Conservation (phyloP, 805 yeast species). For the Pichia deserticola region DNA sequence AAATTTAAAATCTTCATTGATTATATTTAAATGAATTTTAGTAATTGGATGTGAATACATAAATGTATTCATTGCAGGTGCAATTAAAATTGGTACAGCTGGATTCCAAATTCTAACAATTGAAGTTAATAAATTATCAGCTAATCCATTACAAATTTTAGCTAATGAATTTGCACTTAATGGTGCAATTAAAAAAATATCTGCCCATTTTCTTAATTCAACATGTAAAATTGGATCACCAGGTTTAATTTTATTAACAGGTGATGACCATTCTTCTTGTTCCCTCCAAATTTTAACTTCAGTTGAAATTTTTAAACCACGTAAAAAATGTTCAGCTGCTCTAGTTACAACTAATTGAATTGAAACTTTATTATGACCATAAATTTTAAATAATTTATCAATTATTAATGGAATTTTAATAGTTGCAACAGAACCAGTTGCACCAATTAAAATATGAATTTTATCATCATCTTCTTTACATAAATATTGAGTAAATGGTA, state of each 20-base stretch:
- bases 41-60: conserved; percentile 88
- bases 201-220: conserved; percentile 4
- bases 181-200: conserved; percentile 2
- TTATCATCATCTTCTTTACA: conserved; percentile 75
- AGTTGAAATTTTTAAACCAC: conserved; percentile 47
- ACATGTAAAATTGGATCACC: conserved; percentile 80
- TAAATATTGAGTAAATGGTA: conserved; percentile 68
- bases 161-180: conserved; percentile 49
- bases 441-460: conserved; percentile 82
- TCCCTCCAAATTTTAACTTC: conserved; percentile 88
- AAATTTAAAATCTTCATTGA: conserved; percentile 91
- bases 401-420: conserved; percentile 87
- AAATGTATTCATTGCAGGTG: conserved; percentile 94
- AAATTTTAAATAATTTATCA: conserved; percentile 74
- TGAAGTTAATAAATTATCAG: conserved; percentile 86
- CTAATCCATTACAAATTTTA: conserved; percentile 82
- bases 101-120: conserved; percentile 96
- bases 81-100: conserved; percentile 76
- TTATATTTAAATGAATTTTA: conserved; percentile 66
- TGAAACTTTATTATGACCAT: conserved; percentile 64
- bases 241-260: conserved; percentile 48
- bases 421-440: conserved; percentile 95
- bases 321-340: conserved; percentile 75
- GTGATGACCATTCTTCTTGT: conserved; percentile 76
- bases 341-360: conserved; percentile 81